Evolutionary conservation across 2,329 filamentous ascomycete genomes (phyloP).

Genomic region (Alternaria dauci): DNA sequence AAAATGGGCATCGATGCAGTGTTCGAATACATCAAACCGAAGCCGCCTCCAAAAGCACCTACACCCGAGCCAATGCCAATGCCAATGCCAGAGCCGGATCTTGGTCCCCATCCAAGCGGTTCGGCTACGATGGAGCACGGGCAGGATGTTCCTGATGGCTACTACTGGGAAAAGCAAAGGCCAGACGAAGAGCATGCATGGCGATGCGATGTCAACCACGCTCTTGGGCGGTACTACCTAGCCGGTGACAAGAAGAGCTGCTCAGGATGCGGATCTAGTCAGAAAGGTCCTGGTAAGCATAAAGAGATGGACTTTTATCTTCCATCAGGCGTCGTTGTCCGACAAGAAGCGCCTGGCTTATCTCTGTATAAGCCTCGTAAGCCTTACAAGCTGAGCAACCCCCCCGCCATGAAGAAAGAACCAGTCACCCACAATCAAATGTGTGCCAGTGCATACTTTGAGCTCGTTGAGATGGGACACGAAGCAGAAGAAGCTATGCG

Average conservation of each 20-base stretch:
- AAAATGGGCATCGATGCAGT: constrained; percentile 27
- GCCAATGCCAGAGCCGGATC: constrained; percentile 23
- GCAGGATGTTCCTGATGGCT: constrained; percentile 29
- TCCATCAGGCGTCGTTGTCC: constrained; percentile 21
- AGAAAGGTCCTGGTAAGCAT: constrained; percentile 17
- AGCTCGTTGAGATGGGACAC: constrained; percentile 19
- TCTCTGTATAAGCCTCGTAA: constrained; percentile 28
- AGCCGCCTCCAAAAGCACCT: constrained; percentile 16
- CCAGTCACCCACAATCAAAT: constrained; percentile 33
- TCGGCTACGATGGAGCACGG: constrained; percentile 40
- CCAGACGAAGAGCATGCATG: constrained; percentile 30
- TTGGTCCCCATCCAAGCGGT: constrained; percentile 35
- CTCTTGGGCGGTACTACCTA: constrained; percentile 42
- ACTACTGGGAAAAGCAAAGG: constrained; percentile 23
- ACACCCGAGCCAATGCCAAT: constrained; percentile 20
- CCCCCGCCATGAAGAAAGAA: background rate
- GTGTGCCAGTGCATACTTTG: constrained; percentile 30
- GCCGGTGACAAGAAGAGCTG: constrained; percentile 35
- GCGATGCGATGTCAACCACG: constrained; percentile 41
- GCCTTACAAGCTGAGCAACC: constrained; percentile 24
- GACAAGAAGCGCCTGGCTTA: constrained; percentile 28
- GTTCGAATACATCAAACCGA: constrained; percentile 20
- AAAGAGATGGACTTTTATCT: constrained; percentile 40
- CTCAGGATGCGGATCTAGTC: constrained; percentile 33
- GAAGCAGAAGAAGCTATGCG: constrained; percentile 22